Evolutionary conservation across 805 yeast species (phyloP), one percentile per base, ranked within the genome.

Genomic region (Gaillardinia entomophila): DNA sequence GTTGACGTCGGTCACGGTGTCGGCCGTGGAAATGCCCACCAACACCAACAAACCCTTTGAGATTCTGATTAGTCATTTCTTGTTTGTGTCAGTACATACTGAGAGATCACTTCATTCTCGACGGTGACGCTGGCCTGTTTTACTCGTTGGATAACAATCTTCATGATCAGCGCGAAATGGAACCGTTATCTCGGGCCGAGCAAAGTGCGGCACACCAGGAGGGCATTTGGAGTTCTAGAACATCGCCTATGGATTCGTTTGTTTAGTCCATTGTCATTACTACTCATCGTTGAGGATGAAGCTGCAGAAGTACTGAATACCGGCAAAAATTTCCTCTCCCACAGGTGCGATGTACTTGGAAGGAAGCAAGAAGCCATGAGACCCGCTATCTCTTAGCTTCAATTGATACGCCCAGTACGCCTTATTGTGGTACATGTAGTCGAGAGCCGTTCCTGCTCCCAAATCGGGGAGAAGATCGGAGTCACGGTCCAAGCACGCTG

Each of bases 91-190:
- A 43, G 55, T 31, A 57, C 61, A 17, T 52, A 57, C 78, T 75
- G 64, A 1, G 97, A 87, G 1, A 89, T 73, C 0, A 83, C 66
- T 31, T 69, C 51, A 6, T 68, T 63, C 32, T 88, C 86, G 1
- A 92, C 98, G 0, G 86, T 75, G 0, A 92, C 98, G 0, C 95
- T 82, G 0, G 97, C 97, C 29, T 73, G 70, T 40, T 82, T 84
- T 5, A 90, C 97, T 49, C 84, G 77, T 53, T 92, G 98, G 22
- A 92, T 75, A 1, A 92, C 96, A 3, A 89, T 86, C 54, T 79
- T 81, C 98, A 90, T 90, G 10, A 19, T 19, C n/a, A n/a, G n/a
- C n/a, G n/a, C n/a, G n/a, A n/a, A n/a, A n/a, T n/a, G n/a, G n/a
- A n/a, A n/a, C n/a, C n/a, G n/a, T n/a, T n/a, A n/a, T n/a, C n/a